phyloP scores from a whole-genome alignment of 257 asterid genomes.

The Capsicum chinense region DNA sequence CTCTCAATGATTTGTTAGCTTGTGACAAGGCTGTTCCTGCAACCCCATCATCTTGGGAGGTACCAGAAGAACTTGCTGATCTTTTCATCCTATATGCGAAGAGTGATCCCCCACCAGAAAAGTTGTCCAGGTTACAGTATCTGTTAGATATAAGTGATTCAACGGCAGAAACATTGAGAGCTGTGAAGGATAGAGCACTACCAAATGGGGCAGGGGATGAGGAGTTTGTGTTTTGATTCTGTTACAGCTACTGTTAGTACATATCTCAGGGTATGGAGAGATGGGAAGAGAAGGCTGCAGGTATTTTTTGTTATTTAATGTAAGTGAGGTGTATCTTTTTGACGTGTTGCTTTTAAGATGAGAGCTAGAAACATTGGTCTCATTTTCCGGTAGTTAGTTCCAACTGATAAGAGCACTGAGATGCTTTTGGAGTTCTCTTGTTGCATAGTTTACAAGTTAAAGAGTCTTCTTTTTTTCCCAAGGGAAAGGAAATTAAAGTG shows the following conservation, averaged over 20 bases:
- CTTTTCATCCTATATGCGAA: conserved; percentile 65
- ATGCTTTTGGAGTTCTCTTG: too few species aligned
- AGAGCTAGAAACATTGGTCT: not conserved
- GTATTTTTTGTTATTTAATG: not conserved
- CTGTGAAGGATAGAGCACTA: conserved; percentile 52
- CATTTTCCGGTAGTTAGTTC: not conserved
- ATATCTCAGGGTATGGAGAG: not conserved
- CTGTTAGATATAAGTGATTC: conserved; percentile 82
- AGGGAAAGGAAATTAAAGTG: too few species aligned
- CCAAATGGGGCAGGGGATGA: conserved; percentile 55
- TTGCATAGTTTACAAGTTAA: too few species aligned
- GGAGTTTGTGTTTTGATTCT: conserved; percentile 69
- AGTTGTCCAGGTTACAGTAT: conserved; percentile 70
- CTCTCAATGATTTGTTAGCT: conserved; percentile 87
- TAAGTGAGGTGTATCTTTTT: conserved; percentile 6
- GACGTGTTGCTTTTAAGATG: not conserved
- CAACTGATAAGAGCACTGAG: too few species aligned
- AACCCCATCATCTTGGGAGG: conserved; percentile 81
- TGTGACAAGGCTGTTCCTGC: conserved; percentile 96
- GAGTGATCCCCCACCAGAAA: conserved; percentile 67
- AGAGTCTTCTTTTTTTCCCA: too few species aligned
- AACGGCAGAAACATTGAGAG: conserved; percentile 61
- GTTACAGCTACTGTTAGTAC: not conserved
- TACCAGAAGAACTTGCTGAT: conserved; percentile 76
- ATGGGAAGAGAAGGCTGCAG: not conserved